phyloP scores from a whole-genome alignment of 2,329 filamentous ascomycete genomes.

The Fusarium torreyae region DNA sequence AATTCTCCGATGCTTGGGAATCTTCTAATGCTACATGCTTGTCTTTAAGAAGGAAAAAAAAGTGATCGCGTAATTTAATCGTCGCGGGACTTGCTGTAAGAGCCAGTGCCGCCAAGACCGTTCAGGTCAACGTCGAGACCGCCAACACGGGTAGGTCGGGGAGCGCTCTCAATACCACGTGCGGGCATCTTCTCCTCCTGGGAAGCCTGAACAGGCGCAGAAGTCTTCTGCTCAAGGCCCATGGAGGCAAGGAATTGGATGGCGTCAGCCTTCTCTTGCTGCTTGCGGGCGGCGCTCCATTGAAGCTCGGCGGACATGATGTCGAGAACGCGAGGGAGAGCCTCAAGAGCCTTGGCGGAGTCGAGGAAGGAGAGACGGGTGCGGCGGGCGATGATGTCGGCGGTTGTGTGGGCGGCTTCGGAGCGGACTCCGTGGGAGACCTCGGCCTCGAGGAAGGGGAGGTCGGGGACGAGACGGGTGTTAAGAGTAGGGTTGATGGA shows the following conservation, averaged over 20 bases:
- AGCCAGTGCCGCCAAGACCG: constrained; percentile 28
- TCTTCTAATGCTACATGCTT: constrained; percentile 37
- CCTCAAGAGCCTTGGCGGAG: constrained; percentile 77
- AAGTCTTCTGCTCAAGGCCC: constrained; percentile 56
- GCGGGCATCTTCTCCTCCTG: constrained; percentile 29
- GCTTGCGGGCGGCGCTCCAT: constrained; percentile 73
- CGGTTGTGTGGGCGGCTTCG: constrained; percentile 80
- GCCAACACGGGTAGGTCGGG: constrained; percentile 23
- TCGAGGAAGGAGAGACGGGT: constrained; percentile 84
- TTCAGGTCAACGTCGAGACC: constrained; percentile 38
- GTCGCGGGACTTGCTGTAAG: constrained; percentile 30
- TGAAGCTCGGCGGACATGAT: constrained; percentile 79
- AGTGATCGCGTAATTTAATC: constrained; percentile 8
- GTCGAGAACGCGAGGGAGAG: constrained; percentile 79
- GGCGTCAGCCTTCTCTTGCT: constrained; percentile 69
- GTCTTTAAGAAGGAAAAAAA: constrained; percentile 11
- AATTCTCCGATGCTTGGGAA: constrained; percentile 20
- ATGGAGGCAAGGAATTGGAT: constrained; percentile 62
- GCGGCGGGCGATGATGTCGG: constrained; percentile 79
- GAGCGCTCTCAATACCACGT: constrained; percentile 13
- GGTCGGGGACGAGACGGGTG: constrained; percentile 73
- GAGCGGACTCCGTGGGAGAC: constrained; percentile 79
- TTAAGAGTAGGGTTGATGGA: constrained; percentile 67
- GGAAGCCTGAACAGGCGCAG: constrained; percentile 8
- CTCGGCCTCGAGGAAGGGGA: constrained; percentile 83